Evolutionary conservation across 164 flowering plant species (phyloP), one percentile per base, ranked within the genome.

Genomic region (Chimonanthus salicifolius): DNA sequence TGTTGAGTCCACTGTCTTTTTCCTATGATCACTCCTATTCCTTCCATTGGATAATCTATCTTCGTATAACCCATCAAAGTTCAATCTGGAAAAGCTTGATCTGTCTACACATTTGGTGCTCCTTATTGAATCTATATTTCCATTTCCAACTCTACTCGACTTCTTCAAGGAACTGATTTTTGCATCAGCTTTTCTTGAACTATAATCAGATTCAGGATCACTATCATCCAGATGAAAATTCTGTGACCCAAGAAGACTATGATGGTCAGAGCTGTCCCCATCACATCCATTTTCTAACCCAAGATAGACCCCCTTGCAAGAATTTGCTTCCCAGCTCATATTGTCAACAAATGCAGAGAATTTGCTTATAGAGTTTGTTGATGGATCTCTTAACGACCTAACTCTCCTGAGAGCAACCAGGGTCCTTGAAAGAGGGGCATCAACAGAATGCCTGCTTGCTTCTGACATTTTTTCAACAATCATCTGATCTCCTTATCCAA

Each of bases 301-400:
- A 33, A 87, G 64, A 60, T 87, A 86, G 33, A 88, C 82, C 70
- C 82, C 95, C 81, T 88, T 81, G 20, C 78, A 75, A 16, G 91
- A 86, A 83, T 84, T 83, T 4, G 88, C 85, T 75, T 89, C 99
- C 97, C 94, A 92, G 51, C 86, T 82, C 58, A 82, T 77, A 81
- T 84, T 82, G 49, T 91, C 97, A 69, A 80, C 73, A 69, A 85
- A 77, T 71, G 84, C 47, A 72, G 88, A 74, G 72, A 87, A 85
- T 71, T 89, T 95, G 83, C 88, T 87, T 84, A 87, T 81, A 45
- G 94, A 90, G 76, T 87, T 88, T 0, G 98, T 95, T 0, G 91
- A 84, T 46, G 99, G 99, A 75, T 95, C 99, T 78, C 97, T 88
- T 74, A 95, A 75, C 2, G 99, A 95, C 84, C 89, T 84, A 75